Base-by-base conservation (phyloP, 2,329 filamentous ascomycete species). In the Alternaria novae-zelandiae region DNA sequence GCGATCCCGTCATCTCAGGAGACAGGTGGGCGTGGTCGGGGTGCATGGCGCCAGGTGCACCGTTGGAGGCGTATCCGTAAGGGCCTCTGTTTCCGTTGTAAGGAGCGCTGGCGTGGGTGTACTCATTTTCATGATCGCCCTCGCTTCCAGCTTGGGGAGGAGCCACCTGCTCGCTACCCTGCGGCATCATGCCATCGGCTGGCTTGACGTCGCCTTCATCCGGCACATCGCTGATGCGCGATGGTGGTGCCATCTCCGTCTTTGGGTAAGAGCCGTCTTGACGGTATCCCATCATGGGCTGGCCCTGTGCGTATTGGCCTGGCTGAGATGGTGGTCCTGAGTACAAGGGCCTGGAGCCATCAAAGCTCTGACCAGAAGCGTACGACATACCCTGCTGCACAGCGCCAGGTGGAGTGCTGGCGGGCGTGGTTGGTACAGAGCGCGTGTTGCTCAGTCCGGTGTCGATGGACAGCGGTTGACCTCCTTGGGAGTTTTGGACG, bases 401-500 rank as follows among this genome's bases (percentile, higher is more conserved):
- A 26, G 86, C 88, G 23, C 92, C 93, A 0, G 95, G 95, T 12
- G 95, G 94, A 0, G 95, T 97, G 6, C 93, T 95, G 25, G 93
- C 93, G 64, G 93, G 93, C n/a, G 93, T 96, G 10, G 91, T 93
- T 58, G 93, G 94, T 86, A 97, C 93, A 67, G 93, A 96, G 72
- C 93, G 90, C 64, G 91, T 85, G 80, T 91, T 93, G 83, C 87
- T 92, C 72, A 96, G 83, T 63, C 88, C 87, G 25, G 91, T 93
- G 72, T 97, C 93, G 73, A 97, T 93, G 26, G 92, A 90, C 80
- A 97, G 86, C 54, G 91, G 86, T 81, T 93, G 92, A 70, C 85
- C 90, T 66, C 86, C 86, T 74, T 87, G 86, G 56, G 82, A 73
- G 41, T 74, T 81, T 25, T 80, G 78, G 23, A 80, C 79, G 50